A percentile compares a stretch with the other conserved stretches of the same genome.
Evolutionary conservation across 2,329 filamentous ascomycete genomes (phyloP).

Genomic region (Sporothrix dimorphospora): DNA sequence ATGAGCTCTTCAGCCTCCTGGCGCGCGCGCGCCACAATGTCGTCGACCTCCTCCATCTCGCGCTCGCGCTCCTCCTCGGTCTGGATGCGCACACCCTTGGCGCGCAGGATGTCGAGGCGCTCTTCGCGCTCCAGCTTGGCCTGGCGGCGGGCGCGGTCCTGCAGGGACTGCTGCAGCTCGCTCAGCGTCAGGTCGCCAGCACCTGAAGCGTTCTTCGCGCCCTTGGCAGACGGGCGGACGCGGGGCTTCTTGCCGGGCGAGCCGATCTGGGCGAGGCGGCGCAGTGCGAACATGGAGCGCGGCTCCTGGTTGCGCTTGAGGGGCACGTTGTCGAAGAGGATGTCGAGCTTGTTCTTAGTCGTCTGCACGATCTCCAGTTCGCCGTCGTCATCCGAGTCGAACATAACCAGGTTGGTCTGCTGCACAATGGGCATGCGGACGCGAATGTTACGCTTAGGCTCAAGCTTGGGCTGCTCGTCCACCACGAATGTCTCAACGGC

Average conservation of each 20-base stretch:
- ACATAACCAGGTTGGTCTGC: conserved; percentile 44
- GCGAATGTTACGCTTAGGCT: conserved; percentile 52
- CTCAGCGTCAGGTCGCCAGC: conserved; percentile 49
- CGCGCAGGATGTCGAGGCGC: conserved; percentile 73
- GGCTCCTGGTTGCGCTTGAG: conserved; percentile 65
- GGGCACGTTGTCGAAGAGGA: conserved; percentile 72
- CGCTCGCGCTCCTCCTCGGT: conserved; percentile 84
- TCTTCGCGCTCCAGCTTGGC: conserved; percentile 76
- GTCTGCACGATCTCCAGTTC: conserved; percentile 64
- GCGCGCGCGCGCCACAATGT: conserved; percentile 82
- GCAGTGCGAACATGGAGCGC: conserved; percentile 67
- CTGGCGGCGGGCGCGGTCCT: conserved; percentile 76
- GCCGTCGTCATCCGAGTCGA: conserved; percentile 53
- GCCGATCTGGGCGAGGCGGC: conserved; percentile 71
- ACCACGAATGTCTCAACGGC: conserved; percentile 47
- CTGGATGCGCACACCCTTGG: conserved; percentile 79
- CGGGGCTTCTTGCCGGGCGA: conserved; percentile 56
- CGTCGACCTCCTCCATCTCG: conserved; percentile 81
- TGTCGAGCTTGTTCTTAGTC: conserved; percentile 56
- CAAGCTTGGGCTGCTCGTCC: conserved; percentile 33
- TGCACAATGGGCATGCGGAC: conserved; percentile 48
- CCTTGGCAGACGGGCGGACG: conserved; percentile 29
- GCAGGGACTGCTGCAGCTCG: conserved; percentile 58
- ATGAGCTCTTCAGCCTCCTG: conserved; percentile 79
- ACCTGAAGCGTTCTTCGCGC: conserved; percentile 6